Evolutionary conservation across 352 stramenopile species (phyloP), one percentile per base, ranked within the genome.

Genomic region (Peronospora belbahrii): DNA sequence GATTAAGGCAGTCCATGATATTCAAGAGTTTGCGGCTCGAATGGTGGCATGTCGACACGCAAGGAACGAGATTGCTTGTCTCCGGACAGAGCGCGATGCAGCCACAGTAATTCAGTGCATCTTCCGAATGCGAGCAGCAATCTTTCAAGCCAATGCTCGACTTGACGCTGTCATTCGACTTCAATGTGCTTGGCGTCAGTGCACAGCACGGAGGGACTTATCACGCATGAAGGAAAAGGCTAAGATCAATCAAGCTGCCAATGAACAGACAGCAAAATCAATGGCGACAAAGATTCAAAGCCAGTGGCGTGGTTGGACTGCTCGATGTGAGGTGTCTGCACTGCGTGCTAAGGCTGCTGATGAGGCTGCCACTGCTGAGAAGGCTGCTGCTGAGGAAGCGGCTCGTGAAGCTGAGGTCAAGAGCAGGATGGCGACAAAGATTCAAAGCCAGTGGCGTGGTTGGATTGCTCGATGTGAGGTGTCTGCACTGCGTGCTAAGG

Each of bases 181-280:
- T 30, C 65, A 75, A 30, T 72, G 59, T 23, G 42, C 48, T 17
- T 76, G 62, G 62, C 56, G 66, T 19, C 40, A 52, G 39, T 35
- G 27, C 2, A 17, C 46, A 20, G 59, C 66, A 23, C 23, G 28
- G 23, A 35, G 25, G n/a, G 37, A 44, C 5, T n/a, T 59, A 6
- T 47, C 44, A 9, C 35, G 40, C 9, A 17, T 64, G 11, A 45
- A 57, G 18, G 31, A 44, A 2, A 43, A 64, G 19, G 47, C 42
- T 7, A 25, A 61, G 24, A 17, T 55, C 3, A 32, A 65, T 4
- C 23, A 24, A 24, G 18, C 6, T 22, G 23, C 2, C 5, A 30
- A 31, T 6, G 24, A 20, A 20, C 56, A 4, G 41, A 70, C n/a
- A 4, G 11, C 11, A 27, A 18, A 52, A 6, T 25, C 27, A 0